Evolutionary conservation across 176 grass and related monocot genomes (phyloP), one percentile per base, ranked within the genome.

Genomic region (Microstegium vimineum): DNA sequence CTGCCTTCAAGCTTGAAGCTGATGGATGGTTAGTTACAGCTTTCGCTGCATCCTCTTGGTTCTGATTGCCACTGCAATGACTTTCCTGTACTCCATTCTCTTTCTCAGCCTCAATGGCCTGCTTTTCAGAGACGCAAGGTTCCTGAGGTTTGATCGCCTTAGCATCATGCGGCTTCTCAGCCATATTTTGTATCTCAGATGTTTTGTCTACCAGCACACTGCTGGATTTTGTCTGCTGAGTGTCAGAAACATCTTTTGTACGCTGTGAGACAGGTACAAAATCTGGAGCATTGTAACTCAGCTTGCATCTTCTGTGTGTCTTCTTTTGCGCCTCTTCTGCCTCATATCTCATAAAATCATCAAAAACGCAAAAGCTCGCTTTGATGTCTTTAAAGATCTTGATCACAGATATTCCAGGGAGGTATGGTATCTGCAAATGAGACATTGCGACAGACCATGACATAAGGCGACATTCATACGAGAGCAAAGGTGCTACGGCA

Each of bases 291-390:
- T 89, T 90, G 69, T 88, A 86, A 30, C 52, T 57, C 61, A 94
- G 80, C 80, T 84, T 78, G 73, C 62, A 86, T 37, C 74, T 81
- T 32, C 90, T 87, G 66, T 74, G 64, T 42, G 88, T 74, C 70
- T 76, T 87, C 46, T 68, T 66, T 47, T 75, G 85, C 16, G 17
- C 87, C 76, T 97, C 92, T 43, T 85, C 87, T 42, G 79, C 78
- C 63, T 97, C 95, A 22, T 94, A 94, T 74, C 35, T 89, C 82
- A 93, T 79, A 68, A 98, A 93, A 68, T 94, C 92, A 84, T 98
- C 88, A 76, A 98, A 86, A 18, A 98, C 46, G 42, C 88, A 94
- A 8, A 78, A 84, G 41, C 66, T 84, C 61, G 83, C 54, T 74
- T 60, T 86, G 33, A 87, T 86, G 25, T 56, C 78, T 84, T 90